Conservation (phyloP, 192 early-diverging fungal species). For the Dissophora ornata region DNA sequence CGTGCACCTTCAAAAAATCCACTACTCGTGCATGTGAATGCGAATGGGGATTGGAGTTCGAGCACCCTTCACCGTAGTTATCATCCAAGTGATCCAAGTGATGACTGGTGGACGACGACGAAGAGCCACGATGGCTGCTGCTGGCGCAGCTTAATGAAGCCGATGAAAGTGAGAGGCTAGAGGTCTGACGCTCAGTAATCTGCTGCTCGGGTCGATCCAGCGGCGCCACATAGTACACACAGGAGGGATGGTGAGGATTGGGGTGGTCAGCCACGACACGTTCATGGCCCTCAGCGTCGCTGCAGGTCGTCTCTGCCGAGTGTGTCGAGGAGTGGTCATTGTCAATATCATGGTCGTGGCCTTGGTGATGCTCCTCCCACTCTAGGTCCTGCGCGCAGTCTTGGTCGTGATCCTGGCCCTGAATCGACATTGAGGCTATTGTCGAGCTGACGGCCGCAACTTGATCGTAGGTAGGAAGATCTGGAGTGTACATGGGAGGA, state of each 20-base stretch:
- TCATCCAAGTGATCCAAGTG: neutral
- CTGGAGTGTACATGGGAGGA: slow-evolving; percentile 30
- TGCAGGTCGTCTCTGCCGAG: slow-evolving; percentile 15
- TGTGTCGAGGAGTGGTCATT: slow-evolving; percentile 1
- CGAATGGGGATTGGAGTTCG: neutral
- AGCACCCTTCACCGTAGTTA: neutral
- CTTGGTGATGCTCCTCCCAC: slow-evolving; percentile 2
- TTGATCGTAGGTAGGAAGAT: slow-evolving; percentile 36
- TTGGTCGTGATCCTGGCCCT: slow-evolving; percentile 8
- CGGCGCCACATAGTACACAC: slow-evolving; percentile 18
- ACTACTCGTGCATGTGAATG: slow-evolving; percentile 8
- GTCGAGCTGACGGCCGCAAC: slow-evolving; percentile 3
- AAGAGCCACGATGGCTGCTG: neutral
- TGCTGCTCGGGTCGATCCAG: neutral
- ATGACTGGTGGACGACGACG: neutral
- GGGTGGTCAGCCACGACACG: slow-evolving; percentile 8
- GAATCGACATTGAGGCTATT: neutral
- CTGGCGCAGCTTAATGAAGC: too few relatives aligned
- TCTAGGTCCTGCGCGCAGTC: neutral
- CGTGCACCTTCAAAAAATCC: slow-evolving; percentile 27
- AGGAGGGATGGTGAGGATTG: slow-evolving; percentile 27
- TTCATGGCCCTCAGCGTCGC: slow-evolving; percentile 27
- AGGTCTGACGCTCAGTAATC: neutral
- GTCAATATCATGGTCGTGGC: neutral
- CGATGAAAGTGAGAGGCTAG: neutral